Conservation (phyloP, 768 basidiomycete species). For the Clavaria fumosa region DNA sequence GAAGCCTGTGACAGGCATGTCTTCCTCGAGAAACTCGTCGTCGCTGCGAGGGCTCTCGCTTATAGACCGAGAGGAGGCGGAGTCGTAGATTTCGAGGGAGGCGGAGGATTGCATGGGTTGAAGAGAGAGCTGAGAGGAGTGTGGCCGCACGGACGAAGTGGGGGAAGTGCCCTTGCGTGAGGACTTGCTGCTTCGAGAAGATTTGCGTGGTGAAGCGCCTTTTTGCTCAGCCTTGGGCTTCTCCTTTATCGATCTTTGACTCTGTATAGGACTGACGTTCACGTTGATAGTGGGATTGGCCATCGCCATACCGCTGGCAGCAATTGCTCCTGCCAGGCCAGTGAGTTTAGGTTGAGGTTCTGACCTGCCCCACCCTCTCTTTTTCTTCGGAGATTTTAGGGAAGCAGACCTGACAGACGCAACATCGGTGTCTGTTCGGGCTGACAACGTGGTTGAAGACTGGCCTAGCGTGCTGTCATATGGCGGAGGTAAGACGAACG, state of each 20-base stretch:
- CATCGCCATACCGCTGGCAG: constrained; percentile 52
- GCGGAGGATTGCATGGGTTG: neutral
- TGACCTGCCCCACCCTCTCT: neutral
- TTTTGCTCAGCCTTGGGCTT: neutral
- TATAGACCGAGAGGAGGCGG: constrained; percentile 5
- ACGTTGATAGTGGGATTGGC: constrained; percentile 31
- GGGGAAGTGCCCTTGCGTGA: neutral
- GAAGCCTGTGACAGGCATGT: constrained; percentile 90
- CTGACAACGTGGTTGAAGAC: too few species aligned
- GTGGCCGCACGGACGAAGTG: neutral
- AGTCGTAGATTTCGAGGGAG: constrained; percentile 12
- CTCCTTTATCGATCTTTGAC: neutral
- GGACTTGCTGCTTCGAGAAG: neutral
- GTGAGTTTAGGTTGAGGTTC: constrained; percentile 30
- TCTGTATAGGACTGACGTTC: too few species aligned
- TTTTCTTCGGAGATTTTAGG: neutral
- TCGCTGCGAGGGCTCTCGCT: constrained; percentile 15
- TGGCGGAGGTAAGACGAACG: too few species aligned
- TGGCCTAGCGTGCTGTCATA: too few species aligned
- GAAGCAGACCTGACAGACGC: neutral
- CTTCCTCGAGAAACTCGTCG: constrained; percentile 41
- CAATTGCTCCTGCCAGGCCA: constrained; percentile 49
- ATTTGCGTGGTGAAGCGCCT: neutral
- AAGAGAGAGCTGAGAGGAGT: neutral
- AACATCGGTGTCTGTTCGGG: too few species aligned